These are phyloP conservation scores for Colletotrichum sp. DNA, from an alignment of 2,329 filamentous ascomycete species.

Conservation along the genomic window DNA sequence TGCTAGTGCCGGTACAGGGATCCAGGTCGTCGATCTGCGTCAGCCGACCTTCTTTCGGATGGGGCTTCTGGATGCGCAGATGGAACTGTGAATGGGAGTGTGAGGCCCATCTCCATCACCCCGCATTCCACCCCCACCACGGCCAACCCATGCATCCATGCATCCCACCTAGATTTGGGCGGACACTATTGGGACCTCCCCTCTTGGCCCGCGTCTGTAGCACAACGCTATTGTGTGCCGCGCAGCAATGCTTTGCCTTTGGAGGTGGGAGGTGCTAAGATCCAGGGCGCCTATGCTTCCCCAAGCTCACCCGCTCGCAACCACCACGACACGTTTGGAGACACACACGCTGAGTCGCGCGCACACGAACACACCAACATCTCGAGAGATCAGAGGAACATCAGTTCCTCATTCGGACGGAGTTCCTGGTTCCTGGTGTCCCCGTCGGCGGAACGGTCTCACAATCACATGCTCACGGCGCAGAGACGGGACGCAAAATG, in stretches of 20 bases:
- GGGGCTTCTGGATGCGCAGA: background rate
- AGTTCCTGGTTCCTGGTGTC: slow-evolving; percentile 21
- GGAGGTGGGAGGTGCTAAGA: background rate
- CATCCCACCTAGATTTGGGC: background rate
- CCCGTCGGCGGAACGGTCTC: background rate
- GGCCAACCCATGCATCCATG: background rate
- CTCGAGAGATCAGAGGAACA: background rate
- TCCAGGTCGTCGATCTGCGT: slow-evolving; percentile 9
- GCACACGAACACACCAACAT: background rate
- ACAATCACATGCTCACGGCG: slow-evolving; percentile 1
- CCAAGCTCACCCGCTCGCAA: background rate
- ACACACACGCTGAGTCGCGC: background rate
- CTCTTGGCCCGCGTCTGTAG: background rate
- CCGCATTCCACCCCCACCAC: background rate
- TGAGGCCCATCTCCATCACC: background rate
- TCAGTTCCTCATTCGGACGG: background rate
- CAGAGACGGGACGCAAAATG: background rate
- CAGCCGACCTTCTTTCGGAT: slow-evolving; percentile 10
- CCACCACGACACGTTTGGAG: background rate
- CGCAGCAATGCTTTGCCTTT: background rate
- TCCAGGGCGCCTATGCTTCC: background rate
- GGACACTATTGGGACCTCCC: background rate
- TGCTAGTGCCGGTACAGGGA: slow-evolving; percentile 10
- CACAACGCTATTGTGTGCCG: background rate
- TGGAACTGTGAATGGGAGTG: background rate